Evolutionary conservation across 228 moss, liverwort and hornwort genomes (phyloP).

Genomic region (Sphagnum fallax): DNA sequence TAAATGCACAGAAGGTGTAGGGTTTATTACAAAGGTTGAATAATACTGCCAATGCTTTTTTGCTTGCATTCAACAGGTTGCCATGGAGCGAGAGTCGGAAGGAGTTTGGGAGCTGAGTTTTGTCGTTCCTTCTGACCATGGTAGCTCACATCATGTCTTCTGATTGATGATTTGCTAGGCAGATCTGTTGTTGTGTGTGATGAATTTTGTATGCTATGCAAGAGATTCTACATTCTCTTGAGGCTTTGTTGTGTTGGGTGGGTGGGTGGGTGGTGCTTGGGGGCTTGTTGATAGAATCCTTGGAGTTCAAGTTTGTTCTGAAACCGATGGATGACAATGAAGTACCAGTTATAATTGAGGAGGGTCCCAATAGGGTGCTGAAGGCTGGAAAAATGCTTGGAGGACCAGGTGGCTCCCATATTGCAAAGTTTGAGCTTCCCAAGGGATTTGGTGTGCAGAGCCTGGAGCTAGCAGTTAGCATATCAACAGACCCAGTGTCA

Average conservation of each 20-base stretch:
- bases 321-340: conserved; percentile 58
- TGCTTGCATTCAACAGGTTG: conserved; percentile 39
- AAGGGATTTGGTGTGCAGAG: conserved; percentile 39
- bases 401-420: conserved; percentile 48
- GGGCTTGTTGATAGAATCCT: conserved; percentile 27
- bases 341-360: conserved; percentile 54
- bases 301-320: conserved; percentile 78
- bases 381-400: conserved; percentile 57
- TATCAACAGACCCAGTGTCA: conserved; percentile 62
- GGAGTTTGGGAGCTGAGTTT: conserved; percentile 76
- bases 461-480: conserved; percentile 70
- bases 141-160: conserved; percentile 13
- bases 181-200: background rate
- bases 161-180: background rate
- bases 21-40: no score
- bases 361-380: conserved; percentile 63
- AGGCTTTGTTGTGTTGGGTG: conserved; percentile 6
- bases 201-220: background rate
- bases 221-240: background rate
- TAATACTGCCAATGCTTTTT: no score
- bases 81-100: conserved; percentile 69
- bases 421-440: conserved; percentile 59
- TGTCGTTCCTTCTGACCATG: conserved; percentile 68
- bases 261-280: conserved; percentile 22
- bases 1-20: no score